These are phyloP conservation scores for Exophiala spinifera DNA, from an alignment of 2,329 filamentous ascomycete genomes.

Conservation along the genomic window DNA sequence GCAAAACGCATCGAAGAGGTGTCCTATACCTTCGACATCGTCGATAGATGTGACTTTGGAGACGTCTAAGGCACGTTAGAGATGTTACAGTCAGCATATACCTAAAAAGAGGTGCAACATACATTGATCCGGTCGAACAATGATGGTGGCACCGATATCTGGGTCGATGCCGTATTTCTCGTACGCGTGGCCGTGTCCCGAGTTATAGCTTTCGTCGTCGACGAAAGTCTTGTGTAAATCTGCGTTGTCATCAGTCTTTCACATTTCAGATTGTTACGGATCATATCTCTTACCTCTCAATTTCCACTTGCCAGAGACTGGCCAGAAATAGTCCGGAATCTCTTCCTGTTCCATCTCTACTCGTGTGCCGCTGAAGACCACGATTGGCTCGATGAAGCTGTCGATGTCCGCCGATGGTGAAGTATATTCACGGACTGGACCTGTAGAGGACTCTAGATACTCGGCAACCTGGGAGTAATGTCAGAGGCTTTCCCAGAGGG, in stretches of 20 bases:
- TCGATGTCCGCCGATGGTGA: conserved; percentile 46
- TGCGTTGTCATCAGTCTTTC: conserved; percentile 27
- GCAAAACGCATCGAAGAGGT: conserved; percentile 38
- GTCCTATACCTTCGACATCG: conserved; percentile 34
- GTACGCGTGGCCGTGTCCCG: conserved; percentile 57
- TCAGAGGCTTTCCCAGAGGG: neutral
- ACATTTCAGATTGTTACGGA: neutral
- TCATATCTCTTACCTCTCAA: conserved; percentile 36
- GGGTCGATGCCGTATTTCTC: conserved; percentile 53
- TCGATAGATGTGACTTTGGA: conserved; percentile 38
- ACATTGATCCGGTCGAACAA: conserved; percentile 63
- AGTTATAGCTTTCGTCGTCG: conserved; percentile 55
- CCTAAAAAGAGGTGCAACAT: conserved; percentile 29
- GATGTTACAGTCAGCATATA: neutral
- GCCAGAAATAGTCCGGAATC: conserved; percentile 57
- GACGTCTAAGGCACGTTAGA: conserved; percentile 34
- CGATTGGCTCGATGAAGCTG: conserved; percentile 55
- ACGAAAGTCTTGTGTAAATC: conserved; percentile 59
- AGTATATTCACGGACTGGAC: conserved; percentile 46
- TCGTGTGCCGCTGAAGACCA: conserved; percentile 53
- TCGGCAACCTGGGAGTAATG: conserved; percentile 35
- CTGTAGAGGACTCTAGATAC: conserved; percentile 40
- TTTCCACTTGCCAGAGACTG: conserved; percentile 53
- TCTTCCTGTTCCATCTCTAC: conserved; percentile 49
- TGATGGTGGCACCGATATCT: conserved; percentile 46